A percentile compares a stretch with the other conserved stretches of the same genome.
Evolutionary conservation across 1,139 yeast genomes (phyloP).

Genomic region (Geotrichum carabidarum): DNA sequence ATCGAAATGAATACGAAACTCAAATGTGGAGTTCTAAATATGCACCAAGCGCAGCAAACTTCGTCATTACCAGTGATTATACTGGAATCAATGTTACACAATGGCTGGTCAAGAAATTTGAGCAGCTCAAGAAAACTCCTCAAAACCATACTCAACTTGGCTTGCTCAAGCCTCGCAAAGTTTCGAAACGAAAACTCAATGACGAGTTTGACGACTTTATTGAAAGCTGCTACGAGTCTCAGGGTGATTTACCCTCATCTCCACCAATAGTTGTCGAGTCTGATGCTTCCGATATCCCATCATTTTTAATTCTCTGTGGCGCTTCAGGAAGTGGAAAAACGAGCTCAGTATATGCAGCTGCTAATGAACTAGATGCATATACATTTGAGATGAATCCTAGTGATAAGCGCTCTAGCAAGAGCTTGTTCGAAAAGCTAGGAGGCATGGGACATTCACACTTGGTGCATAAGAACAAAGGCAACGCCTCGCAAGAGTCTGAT

Average conservation of each 20-base stretch:
- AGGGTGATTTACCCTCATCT: constrained; percentile 18
- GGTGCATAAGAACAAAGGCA: constrained; percentile 45
- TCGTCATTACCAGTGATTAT: constrained; percentile 21
- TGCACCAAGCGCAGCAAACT: constrained; percentile 4
- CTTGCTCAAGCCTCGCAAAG: constrained; percentile 16
- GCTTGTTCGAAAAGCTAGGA: constrained; percentile 57
- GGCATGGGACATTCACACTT: constrained; percentile 83
- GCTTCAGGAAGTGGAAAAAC: constrained; percentile 77
- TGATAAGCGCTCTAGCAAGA: constrained; percentile 65
- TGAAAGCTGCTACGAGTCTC: constrained; percentile 34
- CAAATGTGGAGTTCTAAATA: constrained; percentile 16
- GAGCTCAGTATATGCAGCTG: constrained; percentile 63
- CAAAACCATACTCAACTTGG: neutral
- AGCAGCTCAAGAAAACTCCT: constrained; percentile 18
- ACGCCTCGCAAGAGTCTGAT: constrained; percentile 21
- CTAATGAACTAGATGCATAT: constrained; percentile 60
- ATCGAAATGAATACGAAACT: neutral
- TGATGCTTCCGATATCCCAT: constrained; percentile 19
- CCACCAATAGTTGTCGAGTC: neutral
- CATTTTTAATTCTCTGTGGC: constrained; percentile 58
- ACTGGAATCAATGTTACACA: constrained; percentile 20
- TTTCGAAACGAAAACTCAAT: constrained; percentile 27
- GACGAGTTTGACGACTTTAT: constrained; percentile 44
- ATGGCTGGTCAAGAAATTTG: constrained; percentile 25
- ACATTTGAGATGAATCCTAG: constrained; percentile 80